Evolutionary conservation across 805 yeast genomes (phyloP), one percentile per base, ranked within the genome.

Genomic region (Starmerella bombi): DNA sequence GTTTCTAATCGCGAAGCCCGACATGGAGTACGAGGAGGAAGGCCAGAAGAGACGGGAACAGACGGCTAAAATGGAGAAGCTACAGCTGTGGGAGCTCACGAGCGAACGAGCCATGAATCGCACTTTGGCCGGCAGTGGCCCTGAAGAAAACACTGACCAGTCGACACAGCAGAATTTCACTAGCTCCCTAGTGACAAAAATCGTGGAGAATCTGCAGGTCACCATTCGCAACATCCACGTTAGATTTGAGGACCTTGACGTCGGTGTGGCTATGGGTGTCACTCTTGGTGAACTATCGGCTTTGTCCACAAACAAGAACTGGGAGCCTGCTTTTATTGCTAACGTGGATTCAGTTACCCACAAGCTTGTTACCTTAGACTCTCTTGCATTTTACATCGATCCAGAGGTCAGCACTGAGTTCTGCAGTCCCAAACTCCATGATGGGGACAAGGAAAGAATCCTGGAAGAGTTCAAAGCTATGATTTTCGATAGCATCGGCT

Each of bases 171-270:
- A 84, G 57, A 69, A 84, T 30, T 91, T 91, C 59, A 77, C 93
- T 10, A 95, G 85, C 51, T 75, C 84, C 33, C 66, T 91, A 44
- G 69, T 85, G 5, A 80, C 95, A 1, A 93, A 93, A 58, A 78
- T 91, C 48, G 79, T 88, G 19, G 97, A 91, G 59, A 91, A 91
- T 56, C 63, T 93, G 39, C 98, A 91, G 59, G 71, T 91, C 10
- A 81, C 94, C 2, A 82, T 91, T 49, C 82, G 77, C 52, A 84
- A 83, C 55, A 91, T 91, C 48, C 99, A 91, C 59, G 59, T 91
- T 17, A 69, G 98, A 42, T 91, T 86, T 54, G 98, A 93, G 54
- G 98, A 91, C 60, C 18, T 15, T n/a, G 69, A 67, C 43, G 64
- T 70, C 5, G 65, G 71, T 32, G 76, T 83, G 49, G 69, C 95